phyloP scores from a whole-genome alignment of 805 yeast species.

The Lachancea waltii region DNA sequence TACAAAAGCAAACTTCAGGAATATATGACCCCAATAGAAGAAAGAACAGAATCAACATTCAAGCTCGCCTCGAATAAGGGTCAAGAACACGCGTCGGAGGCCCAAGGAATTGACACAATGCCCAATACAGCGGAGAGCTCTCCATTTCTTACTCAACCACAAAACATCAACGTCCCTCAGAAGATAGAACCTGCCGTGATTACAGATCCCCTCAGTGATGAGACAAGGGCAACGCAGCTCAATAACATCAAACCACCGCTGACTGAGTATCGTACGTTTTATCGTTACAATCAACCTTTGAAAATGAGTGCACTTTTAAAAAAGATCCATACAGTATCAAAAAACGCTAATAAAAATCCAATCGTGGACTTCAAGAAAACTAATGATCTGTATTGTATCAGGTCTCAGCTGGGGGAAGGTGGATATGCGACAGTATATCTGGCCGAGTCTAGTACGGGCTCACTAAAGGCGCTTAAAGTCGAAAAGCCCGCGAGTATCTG shows the following conservation, averaged over 20 bases:
- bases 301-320: constrained; percentile 34
- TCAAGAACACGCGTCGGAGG: constrained; percentile 16
- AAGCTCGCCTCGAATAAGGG: constrained; percentile 12
- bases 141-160: constrained; percentile 30
- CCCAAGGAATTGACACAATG: constrained; percentile 4
- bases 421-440: constrained; percentile 73
- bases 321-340: constrained; percentile 36
- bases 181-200: constrained; percentile 9
- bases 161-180: not conserved
- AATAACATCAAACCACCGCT: constrained; percentile 35
- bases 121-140: constrained; percentile 20
- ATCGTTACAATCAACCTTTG: constrained; percentile 27
- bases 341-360: constrained; percentile 32
- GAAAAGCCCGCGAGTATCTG: constrained; percentile 65
- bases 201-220: constrained; percentile 42
- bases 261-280: constrained; percentile 28
- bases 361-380: constrained; percentile 32
- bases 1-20: constrained; percentile 14
- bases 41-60: constrained; percentile 18
- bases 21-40: constrained; percentile 28
- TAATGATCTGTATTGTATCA: constrained; percentile 32
- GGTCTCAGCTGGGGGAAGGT: constrained; percentile 64
- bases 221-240: constrained; percentile 36
- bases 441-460: constrained; percentile 53
- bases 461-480: constrained; percentile 60